Percentiles rank a stretch among this genome's conserved stretches.
These are phyloP conservation scores for Cryphonectria carpinicola DNA, from an alignment of 2,329 filamentous ascomycete genomes.

Conservation along the genomic window DNA sequence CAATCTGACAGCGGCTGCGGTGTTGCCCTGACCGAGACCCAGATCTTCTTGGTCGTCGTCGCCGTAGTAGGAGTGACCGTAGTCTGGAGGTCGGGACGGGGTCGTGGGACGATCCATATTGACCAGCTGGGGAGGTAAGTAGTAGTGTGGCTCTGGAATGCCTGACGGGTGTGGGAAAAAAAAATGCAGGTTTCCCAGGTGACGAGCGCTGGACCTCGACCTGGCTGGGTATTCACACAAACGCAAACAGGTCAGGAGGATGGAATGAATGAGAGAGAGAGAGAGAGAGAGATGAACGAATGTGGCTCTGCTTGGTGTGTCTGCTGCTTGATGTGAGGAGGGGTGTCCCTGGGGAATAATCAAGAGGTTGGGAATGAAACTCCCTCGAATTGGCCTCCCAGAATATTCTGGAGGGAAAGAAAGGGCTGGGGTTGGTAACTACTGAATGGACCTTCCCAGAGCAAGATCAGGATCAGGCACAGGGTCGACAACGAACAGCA, in stretches of 20 bases:
- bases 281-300: constrained; percentile 5
- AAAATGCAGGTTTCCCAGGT: neutral
- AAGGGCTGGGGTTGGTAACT: neutral
- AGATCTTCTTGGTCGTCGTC: constrained; percentile 57
- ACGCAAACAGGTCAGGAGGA: neutral
- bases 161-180: neutral
- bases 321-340: neutral
- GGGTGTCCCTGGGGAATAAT: constrained; percentile 9
- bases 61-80: constrained; percentile 57
- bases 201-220: neutral
- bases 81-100: constrained; percentile 60
- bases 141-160: constrained; percentile 6
- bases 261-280: constrained; percentile 10
- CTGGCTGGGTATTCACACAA: neutral
- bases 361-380: constrained; percentile 12
- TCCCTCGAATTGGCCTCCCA: constrained; percentile 3
- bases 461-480: constrained; percentile 7
- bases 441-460: neutral
- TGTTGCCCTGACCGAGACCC: constrained; percentile 47
- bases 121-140: constrained; percentile 4
- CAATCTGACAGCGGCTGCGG: constrained; percentile 60
- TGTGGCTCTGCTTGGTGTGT: neutral
- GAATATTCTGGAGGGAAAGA: neutral
- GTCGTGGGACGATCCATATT: constrained; percentile 56
- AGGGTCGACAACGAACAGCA: constrained; percentile 2